Evolutionary conservation across 169 alveolate genomes (phyloP).

Genomic region (Amoebophrya sp.): DNA sequence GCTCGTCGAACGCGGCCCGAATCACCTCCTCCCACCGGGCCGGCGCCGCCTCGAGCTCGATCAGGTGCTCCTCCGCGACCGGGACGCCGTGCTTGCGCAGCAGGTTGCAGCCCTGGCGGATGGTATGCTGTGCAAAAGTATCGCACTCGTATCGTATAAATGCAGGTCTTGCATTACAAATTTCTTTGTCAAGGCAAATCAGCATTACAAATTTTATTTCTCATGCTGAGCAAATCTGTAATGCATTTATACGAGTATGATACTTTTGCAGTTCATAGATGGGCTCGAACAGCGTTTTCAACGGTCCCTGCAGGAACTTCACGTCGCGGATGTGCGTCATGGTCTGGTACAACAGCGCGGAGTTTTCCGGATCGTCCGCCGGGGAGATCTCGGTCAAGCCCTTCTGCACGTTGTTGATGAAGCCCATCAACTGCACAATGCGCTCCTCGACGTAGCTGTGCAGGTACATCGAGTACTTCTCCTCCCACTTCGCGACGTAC

Average conservation of each 20-base stretch:
- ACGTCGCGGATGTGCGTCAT: conserved; percentile 84
- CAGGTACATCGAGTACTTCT: conserved; percentile 67
- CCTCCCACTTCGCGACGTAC: conserved; percentile 72
- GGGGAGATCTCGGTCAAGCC: conserved; percentile 61
- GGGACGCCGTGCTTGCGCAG: conserved; percentile 75
- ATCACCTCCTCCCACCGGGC: conserved; percentile 75
- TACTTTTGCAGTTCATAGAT: no score
- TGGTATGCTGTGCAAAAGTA: no score
- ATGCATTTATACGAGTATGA: no score
- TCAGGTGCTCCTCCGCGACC: conserved; percentile 69
- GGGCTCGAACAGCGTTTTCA: conserved; percentile 64
- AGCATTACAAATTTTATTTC: no score
- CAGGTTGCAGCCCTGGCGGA: conserved; percentile 52
- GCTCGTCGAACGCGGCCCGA: conserved; percentile 72
- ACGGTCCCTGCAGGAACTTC: conserved; percentile 65
- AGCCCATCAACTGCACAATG: conserved; percentile 65
- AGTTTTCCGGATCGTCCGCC: conserved; percentile 65
- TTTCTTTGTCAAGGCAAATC: no score
- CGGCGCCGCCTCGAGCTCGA: conserved; percentile 72
- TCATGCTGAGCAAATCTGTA: no score
- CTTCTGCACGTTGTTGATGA: conserved; percentile 68
- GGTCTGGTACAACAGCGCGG: conserved; percentile 63
- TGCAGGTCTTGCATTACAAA: no score
- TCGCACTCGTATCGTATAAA: no score
- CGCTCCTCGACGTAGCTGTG: conserved; percentile 63